Evolutionary conservation across 2,329 filamentous ascomycete genomes (phyloP), one percentile per base, ranked within the genome.

Genomic region (Cladobotryum protrusum): DNA sequence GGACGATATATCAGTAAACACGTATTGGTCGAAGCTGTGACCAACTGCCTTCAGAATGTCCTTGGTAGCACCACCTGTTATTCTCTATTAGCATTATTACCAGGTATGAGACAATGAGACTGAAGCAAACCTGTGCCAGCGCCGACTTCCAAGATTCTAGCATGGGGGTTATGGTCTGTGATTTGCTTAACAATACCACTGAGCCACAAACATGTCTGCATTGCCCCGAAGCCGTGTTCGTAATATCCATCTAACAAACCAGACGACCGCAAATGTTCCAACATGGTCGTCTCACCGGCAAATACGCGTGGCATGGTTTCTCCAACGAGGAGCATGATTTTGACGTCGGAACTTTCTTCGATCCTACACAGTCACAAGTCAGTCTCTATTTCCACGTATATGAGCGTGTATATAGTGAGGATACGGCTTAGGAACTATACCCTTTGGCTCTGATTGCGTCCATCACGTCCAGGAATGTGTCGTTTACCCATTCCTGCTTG

Each of bases 111-210:
- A 24, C 7, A 7, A 24, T 24, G 20, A 24, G 20, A 24, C 20
- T 4, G 20, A 4, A 24, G 7, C 20, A 24, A 24, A 24, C 20
- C 20, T 24, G 64, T 72, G 1, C 67, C 68, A 13, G 64, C 67
- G 6, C 68, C 69, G 33, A 73, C 60, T 48, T 72, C 69, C 1
- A 73, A 57, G 19, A 72, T 60, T 4, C 61, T 58, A 13, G 70
- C 52, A 5, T 52, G 54, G 0, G 67, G 63, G 42, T 19, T 6
- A 24, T 24, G 33, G 39, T 49, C 19, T 14, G 32, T 15, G 17
- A 32, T 19, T 37, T 37, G 35, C 13, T 20, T 48, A 17, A n/a
- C 29, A 24, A 7, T 7, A 4, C 47, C 18, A 6, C n/a, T 43
- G 12, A 14, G 14, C 14, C 5, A 33, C 42, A 32, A 20, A 11